Base-by-base conservation (phyloP, 805 yeast species). In the Candida adriatica region DNA sequence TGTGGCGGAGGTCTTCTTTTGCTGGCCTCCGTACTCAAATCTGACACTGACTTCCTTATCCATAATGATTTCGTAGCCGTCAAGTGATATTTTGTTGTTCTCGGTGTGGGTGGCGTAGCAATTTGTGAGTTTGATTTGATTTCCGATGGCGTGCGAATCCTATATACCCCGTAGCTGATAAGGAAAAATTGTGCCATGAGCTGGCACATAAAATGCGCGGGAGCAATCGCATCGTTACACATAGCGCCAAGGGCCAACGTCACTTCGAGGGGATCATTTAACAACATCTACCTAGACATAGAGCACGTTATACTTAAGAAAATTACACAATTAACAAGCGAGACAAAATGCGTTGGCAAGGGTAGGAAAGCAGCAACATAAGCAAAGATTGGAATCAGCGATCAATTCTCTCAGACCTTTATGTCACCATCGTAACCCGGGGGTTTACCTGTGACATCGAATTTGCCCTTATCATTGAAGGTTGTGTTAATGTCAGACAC, bases 381-480 rank as follows among this genome's bases (percentile, higher is more conserved):
- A n/a, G n/a, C n/a, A n/a, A n/a, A n/a, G n/a, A n/a, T n/a, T n/a
- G n/a, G n/a, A n/a, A n/a, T n/a, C n/a, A n/a, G n/a, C n/a, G n/a
- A n/a, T n/a, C n/a, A n/a, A n/a, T n/a, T n/a, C n/a, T n/a, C 22
- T 35, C 22, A 35, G 15, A 34, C 28, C 18, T 39, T 40, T 6
- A 44, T 31, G 11, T 28, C 42, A 11, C 64, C 70, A 46, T 73
- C 79, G 51, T 73, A 81, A 29, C 72, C 71, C 4, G 92, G 92
- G 30, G 92, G 92, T 32, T 75, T 72, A 24, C 80, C 84, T 17
- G 70, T 61, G 45, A 65, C 76, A 6, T 51, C 53, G 14, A 70
- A 56, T 31, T 62, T 62, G 26, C 75, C 78, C 60, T 76, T 73
- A 27, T 74, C 85, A 43, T 74, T 66, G 39, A 64, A 69, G 5